Conservation (phyloP, 2,329 filamentous ascomycete genomes). For the Scytalidium sp. region DNA sequence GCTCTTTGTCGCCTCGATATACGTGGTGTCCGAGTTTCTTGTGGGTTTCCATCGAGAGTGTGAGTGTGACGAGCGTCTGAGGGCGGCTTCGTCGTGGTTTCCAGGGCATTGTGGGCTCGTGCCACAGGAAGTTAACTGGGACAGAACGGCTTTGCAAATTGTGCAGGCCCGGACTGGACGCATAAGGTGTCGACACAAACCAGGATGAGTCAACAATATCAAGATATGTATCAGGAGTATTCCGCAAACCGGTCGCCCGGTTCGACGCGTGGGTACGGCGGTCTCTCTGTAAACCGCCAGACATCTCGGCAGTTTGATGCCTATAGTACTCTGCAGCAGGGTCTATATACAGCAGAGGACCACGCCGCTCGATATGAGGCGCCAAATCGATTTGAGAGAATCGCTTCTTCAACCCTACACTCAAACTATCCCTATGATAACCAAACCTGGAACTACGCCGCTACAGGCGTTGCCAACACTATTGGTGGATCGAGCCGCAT, state of each 20-base stretch:
- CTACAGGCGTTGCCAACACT: conserved; percentile 54
- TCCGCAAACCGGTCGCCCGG: conserved; percentile 69
- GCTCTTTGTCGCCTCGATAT: background rate
- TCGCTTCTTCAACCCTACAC: conserved; percentile 24
- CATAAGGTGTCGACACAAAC: conserved; percentile 5
- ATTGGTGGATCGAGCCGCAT: conserved; percentile 62
- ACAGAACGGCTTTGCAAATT: conserved; percentile 12
- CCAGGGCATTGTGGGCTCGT: conserved; percentile 27
- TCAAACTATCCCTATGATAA: conserved; percentile 69
- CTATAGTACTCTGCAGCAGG: conserved; percentile 49
- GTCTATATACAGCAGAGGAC: conserved; percentile 70
- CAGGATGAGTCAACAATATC: conserved; percentile 50
- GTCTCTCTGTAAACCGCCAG: conserved; percentile 65
- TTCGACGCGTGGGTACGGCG: conserved; percentile 63
- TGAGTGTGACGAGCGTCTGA: conserved; percentile 13
- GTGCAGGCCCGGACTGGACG: conserved; percentile 5
- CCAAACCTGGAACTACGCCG: conserved; percentile 77
- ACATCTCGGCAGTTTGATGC: conserved; percentile 76
- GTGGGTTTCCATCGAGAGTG: background rate
- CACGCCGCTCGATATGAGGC: conserved; percentile 53
- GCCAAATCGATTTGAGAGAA: conserved; percentile 19
- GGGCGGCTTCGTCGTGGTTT: conserved; percentile 14
- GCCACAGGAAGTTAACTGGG: conserved; percentile 24
- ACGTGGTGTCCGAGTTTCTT: background rate
- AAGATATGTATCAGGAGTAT: conserved; percentile 75